Evolutionary conservation across 1,139 yeast genomes (phyloP), one percentile per base, ranked within the genome.

Genomic region (Ogataea hybrid): DNA sequence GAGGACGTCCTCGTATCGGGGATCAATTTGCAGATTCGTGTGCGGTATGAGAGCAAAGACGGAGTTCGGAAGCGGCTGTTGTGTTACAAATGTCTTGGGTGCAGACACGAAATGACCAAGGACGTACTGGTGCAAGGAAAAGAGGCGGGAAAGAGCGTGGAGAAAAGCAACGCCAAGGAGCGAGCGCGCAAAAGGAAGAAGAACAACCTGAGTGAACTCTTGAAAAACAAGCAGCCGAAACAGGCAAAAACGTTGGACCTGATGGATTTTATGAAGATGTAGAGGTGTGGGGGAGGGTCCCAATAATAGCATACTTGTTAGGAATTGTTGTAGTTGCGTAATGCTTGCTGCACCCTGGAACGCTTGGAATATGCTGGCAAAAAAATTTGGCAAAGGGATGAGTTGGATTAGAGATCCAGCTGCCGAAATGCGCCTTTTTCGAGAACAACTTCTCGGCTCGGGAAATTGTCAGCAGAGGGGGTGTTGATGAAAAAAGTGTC

Each of bases 231-330:
- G 41, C 51, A 51, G 41, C 20, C 39, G 35, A 35, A 38, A 33
- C 12, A 25, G 31, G 15, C 34, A 23, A 35, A 42, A 20, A 39
- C 37, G 21, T 42, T 51, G 45, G 52, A 50, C 42, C 41, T 56
- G 36, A 53, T 56, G 47, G 56, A 53, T 25, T 51, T 56, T 43
- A 50, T 55, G 57, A 51, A 48, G 31, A 30, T 42, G 45, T 44
- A 18, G 39, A n/a, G 17, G 11, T 27, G 37, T 17, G 33, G 15
- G 15, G 39, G n/a, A 17, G 29, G 22, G 21, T 14, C 12, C 12
- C 7, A 25, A 25, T 25, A 25, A 25, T 28, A 28, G 18, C 16
- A 18, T 28, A 28, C 17, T 11, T 15, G 11, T 15, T 11, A 11
- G 3, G 18, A 11, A 11, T 28, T 15, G 18, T 16, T 12, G 20